These are phyloP conservation scores for Isatis lusitanica DNA, from an alignment of 441 rosid species.

Conservation along the genomic window DNA sequence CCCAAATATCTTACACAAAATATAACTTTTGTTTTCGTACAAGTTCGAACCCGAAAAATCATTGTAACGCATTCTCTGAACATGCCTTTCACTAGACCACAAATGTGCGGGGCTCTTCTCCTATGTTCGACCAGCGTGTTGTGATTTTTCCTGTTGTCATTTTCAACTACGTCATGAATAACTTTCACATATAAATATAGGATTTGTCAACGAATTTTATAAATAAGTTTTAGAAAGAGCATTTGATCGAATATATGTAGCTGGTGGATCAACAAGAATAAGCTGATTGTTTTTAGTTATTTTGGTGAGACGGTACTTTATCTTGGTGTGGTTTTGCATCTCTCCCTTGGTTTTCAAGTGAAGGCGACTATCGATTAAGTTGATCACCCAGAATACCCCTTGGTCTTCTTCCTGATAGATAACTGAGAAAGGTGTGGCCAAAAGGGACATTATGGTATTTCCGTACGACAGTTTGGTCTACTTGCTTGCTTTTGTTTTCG, in stretches of 20 bases:
- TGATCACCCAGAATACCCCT: background rate
- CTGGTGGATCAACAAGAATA: constrained; percentile 22
- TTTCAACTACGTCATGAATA: background rate
- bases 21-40: no score
- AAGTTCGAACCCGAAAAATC: no score
- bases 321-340: background rate
- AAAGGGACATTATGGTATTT: background rate
- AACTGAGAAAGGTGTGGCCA: constrained; percentile 2
- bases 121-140: background rate
- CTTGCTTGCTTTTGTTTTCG: constrained; percentile 19
- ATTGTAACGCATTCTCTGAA: no score
- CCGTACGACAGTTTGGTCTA: background rate
- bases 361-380: constrained; percentile 6
- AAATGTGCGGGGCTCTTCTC: background rate
- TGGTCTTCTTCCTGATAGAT: background rate
- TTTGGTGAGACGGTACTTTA: background rate
- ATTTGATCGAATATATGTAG: background rate
- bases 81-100: no score
- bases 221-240: background rate
- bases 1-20: no score
- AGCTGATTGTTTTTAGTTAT: background rate
- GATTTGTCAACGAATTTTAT: background rate
- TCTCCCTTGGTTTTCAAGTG: constrained; percentile 24
- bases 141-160: background rate
- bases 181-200: background rate